Conservation (phyloP, 805 yeast genomes). For the Saccharomyces cerevisiae region DNA sequence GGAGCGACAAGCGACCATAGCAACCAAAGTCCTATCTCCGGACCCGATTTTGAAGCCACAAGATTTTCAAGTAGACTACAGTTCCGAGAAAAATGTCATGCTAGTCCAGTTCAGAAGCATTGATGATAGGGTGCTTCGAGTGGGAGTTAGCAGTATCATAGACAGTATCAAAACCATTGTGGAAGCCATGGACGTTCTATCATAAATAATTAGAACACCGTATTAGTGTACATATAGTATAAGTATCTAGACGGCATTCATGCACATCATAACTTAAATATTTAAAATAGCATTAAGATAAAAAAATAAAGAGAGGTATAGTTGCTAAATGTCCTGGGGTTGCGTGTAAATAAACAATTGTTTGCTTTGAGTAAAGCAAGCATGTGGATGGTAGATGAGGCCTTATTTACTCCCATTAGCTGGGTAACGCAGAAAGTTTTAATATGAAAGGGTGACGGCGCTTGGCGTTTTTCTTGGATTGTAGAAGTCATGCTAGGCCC, state of each 20-base stretch:
- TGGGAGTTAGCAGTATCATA: constrained; percentile 72
- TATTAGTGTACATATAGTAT: not conserved
- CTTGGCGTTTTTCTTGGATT: not conserved
- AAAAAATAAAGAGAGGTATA: not conserved
- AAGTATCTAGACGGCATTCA: not conserved
- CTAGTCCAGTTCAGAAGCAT: constrained; percentile 46
- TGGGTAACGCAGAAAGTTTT: not conserved
- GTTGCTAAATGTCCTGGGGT: not conserved
- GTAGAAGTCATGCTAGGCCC: not conserved
- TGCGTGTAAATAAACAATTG: not conserved
- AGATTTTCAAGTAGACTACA: constrained; percentile 48
- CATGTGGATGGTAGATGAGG: not conserved
- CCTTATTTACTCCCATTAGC: not conserved
- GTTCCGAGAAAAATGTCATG: constrained; percentile 32
- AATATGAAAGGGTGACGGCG: not conserved
- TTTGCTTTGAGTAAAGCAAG: not conserved
- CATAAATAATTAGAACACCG: not conserved
- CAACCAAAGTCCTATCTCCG: constrained; percentile 52
- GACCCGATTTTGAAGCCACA: constrained; percentile 74
- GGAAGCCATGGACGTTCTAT: constrained; percentile 64
- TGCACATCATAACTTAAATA: not conserved
- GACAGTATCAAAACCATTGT: constrained; percentile 69
- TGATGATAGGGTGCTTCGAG: constrained; percentile 70
- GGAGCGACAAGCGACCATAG: constrained; percentile 53
- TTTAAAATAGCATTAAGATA: not conserved